Base-by-base conservation (phyloP, 1,284 basidiomycete genomes). In the Sphaerobolus stellatus region DNA sequence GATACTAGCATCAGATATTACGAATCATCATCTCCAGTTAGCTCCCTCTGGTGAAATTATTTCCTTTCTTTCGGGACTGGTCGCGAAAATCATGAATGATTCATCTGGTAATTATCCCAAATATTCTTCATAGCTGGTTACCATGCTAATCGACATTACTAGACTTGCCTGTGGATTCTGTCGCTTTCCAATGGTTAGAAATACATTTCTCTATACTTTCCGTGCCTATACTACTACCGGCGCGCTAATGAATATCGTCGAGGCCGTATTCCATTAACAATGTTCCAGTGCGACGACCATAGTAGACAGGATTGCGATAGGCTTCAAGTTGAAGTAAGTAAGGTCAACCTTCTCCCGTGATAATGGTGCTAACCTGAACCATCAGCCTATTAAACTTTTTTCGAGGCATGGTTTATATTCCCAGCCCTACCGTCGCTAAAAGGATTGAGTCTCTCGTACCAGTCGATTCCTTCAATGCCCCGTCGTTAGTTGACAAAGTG, bases 311-410 rank as follows among this genome's bases (percentile, higher is more conserved):
- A 47, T 47, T 29, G 45, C 45, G 13, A 20, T 11, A 13, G 24
- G 45, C 20, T 47, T 47, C 25, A n/a, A n/a, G n/a, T n/a, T n/a
- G n/a, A 27, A 47, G 45, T 47, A 29, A 28, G 45, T 47, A 47
- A 7, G 11, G 9, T 7, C 16, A 28, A n/a, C n/a, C n/a, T n/a
- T 11, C 22, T 47, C 7, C 29, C 33, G 24, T 22, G 13, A 7
- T 8, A 47, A 28, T 13, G 27, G 13, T 27, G 20, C 20, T 28
- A 25, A 47, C 9, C 27, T n/a, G n/a, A n/a, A 11, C 27, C 18
- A 20, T 13, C 25, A 47, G 45, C 27, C 20, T 47, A 22, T 27
- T 47, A 7, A 29, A 29, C 29, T n/a, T 47, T 47, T 29, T 20
- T 47, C 11, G 45, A 47, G 25, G 27, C 45, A 13, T 47, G 45